phyloP scores from a whole-genome alignment of 768 basidiomycete genomes.

The Lentinula detonsa region DNA sequence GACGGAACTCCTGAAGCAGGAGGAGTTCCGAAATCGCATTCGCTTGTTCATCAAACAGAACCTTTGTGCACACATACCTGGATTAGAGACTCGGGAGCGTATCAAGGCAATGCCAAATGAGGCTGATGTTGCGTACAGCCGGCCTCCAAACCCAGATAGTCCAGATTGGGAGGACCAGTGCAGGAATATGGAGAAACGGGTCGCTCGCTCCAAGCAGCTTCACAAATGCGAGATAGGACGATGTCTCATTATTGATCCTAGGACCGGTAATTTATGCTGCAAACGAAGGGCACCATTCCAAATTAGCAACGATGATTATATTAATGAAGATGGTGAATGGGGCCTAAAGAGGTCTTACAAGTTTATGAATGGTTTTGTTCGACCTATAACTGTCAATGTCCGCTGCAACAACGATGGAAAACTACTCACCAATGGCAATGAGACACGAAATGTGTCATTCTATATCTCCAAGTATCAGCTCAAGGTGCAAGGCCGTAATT shows the following conservation, averaged over 20 bases:
- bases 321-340: slow-evolving; percentile 21
- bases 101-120: not conserved
- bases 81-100: slow-evolving; percentile 1
- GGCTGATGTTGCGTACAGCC: slow-evolving; percentile 19
- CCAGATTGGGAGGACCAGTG: too few relatives aligned
- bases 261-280: slow-evolving; percentile 20
- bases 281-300: slow-evolving; percentile 27
- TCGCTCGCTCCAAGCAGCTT: slow-evolving; percentile 14
- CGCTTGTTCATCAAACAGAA: slow-evolving; percentile 21
- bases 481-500: slow-evolving; percentile 5
- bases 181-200: too few relatives aligned
- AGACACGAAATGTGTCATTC: slow-evolving; percentile 26
- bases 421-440: slow-evolving; percentile 23
- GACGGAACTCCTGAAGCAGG: slow-evolving; percentile 12
- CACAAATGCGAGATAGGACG: slow-evolving; percentile 22
- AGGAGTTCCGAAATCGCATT: slow-evolving; percentile 22
- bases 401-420: slow-evolving; percentile 34
- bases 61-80: slow-evolving; percentile 23
- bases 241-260: slow-evolving; percentile 16
- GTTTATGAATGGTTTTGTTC: slow-evolving; percentile 22
- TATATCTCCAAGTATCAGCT: slow-evolving; percentile 39
- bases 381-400: slow-evolving; percentile 13
- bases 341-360: slow-evolving; percentile 14
- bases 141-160: slow-evolving; percentile 25
- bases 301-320: slow-evolving; percentile 14